These are phyloP conservation scores for Lactarius tabidus DNA, from an alignment of 768 basidiomycete genomes.

Conservation along the genomic window DNA sequence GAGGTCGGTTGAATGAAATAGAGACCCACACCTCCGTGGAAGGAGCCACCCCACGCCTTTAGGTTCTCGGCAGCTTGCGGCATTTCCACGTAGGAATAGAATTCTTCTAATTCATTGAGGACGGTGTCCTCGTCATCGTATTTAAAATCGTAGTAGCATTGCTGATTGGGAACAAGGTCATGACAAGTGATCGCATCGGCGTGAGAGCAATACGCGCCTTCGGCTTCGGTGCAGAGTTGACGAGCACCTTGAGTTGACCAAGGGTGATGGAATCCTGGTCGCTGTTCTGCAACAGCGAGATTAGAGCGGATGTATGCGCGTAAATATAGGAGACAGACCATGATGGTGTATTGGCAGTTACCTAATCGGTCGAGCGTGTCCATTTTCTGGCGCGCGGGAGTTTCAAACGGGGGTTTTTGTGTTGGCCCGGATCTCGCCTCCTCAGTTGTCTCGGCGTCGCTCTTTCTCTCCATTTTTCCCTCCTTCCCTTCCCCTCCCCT, in stretches of 20 bases:
- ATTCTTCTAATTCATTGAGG: constrained; percentile 95
- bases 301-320: neutral
- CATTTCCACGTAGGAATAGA: constrained; percentile 97
- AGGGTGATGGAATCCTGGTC: constrained; percentile 72
- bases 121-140: constrained; percentile 97
- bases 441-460: constrained; percentile 20
- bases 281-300: constrained; percentile 17
- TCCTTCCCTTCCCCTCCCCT: constrained; percentile 27
- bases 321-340: constrained; percentile 5
- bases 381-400: constrained; percentile 12
- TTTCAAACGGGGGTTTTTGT: constrained; percentile 20
- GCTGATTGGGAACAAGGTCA: constrained; percentile 43
- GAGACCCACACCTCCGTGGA: constrained; percentile 56
- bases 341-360: constrained; percentile 1
- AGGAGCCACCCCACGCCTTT: constrained; percentile 84
- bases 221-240: constrained; percentile 64
- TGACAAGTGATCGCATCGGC: neutral
- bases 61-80: constrained; percentile 83
- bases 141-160: constrained; percentile 85
- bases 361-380: constrained; percentile 10
- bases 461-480: constrained; percentile 27
- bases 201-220: constrained; percentile 47
- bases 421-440: constrained; percentile 28
- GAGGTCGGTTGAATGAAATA: constrained; percentile 2
- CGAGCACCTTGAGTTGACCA: constrained; percentile 75